phyloP scores from a whole-genome alignment of 208 protist genomes.

The Trypanosoma melophagium region DNA sequence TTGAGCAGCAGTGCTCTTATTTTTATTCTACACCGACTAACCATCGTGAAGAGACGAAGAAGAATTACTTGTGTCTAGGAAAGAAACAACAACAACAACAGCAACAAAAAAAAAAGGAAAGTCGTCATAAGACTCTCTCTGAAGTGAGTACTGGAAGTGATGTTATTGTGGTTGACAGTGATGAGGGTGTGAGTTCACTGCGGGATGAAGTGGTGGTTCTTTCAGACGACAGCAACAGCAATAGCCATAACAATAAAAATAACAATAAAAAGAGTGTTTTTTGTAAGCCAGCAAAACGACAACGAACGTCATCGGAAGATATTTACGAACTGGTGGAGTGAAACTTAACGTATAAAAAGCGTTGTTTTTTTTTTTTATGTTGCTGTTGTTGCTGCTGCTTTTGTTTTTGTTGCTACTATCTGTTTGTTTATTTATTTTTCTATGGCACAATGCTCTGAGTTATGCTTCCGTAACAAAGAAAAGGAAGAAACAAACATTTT shows the following conservation, averaged over 20 bases:
- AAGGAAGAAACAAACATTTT: neutral
- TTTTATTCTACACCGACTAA: neutral
- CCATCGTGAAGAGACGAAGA: neutral
- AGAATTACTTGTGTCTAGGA: neutral
- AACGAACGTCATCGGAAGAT: neutral
- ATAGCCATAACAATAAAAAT: neutral
- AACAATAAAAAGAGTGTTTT: neutral
- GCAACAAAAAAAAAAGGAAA: neutral
- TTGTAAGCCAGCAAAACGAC: neutral
- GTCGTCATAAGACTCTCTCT: neutral
- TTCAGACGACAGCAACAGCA: neutral
- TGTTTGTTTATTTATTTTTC: too few species aligned
- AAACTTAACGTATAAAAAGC: neutral
- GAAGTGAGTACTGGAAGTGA: neutral
- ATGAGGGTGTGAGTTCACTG: neutral
- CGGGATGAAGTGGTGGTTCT: slow-evolving; percentile 12
- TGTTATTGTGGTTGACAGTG: slow-evolving; percentile 28
- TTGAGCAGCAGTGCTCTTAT: slow-evolving; percentile 20
- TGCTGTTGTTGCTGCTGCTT: neutral
- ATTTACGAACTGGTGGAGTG: slow-evolving; percentile 21
- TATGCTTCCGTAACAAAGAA: too few species aligned
- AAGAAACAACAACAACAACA: neutral
- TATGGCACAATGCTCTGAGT: too few species aligned
- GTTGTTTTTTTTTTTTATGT: neutral
- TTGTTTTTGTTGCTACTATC: neutral